These are phyloP conservation scores for Penicillium sp. DNA, from an alignment of 2,329 filamentous ascomycete species.

Conservation along the genomic window DNA sequence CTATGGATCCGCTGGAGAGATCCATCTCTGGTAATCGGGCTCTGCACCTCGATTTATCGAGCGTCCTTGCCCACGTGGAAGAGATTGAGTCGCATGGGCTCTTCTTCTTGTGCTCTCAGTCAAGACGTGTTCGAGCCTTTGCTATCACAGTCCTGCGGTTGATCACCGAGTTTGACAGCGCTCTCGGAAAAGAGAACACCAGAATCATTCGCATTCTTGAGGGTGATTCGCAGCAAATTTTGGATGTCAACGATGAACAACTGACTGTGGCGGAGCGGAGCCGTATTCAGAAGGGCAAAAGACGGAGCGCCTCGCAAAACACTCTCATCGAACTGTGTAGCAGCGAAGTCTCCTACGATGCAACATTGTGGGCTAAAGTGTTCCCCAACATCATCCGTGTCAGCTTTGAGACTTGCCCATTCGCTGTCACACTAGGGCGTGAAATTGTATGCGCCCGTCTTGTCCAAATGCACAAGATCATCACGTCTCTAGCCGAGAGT, in stretches of 20 bases:
- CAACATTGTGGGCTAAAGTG: constrained; percentile 94
- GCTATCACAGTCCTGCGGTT: constrained; percentile 88
- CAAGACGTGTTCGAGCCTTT: constrained; percentile 79
- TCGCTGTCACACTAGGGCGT: constrained; percentile 83
- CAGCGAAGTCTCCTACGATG: constrained; percentile 91
- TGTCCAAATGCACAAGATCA: constrained; percentile 84
- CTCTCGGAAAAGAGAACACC: constrained; percentile 73
- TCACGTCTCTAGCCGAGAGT: constrained; percentile 73
- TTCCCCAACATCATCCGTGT: constrained; percentile 93
- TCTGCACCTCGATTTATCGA: constrained; percentile 77
- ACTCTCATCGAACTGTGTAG: constrained; percentile 91
- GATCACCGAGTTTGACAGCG: constrained; percentile 89
- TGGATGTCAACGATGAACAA: constrained; percentile 87
- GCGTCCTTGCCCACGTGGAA: constrained; percentile 88
- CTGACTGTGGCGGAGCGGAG: constrained; percentile 83
- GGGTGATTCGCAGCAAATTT: constrained; percentile 78
- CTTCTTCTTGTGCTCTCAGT: constrained; percentile 97
- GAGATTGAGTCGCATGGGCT: constrained; percentile 94
- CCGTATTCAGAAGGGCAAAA: constrained; percentile 82
- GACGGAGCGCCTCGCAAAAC: constrained; percentile 76
- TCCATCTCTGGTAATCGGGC: constrained; percentile 64
- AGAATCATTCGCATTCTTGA: constrained; percentile 90
- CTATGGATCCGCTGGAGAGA: constrained; percentile 61
- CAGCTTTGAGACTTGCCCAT: constrained; percentile 84
- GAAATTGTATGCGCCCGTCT: constrained; percentile 91